A percentile compares a stretch with the other conserved stretches of the same genome.
These are phyloP conservation scores for Alternaria conjuncta DNA, from an alignment of 2,329 filamentous ascomycete genomes.

Conservation along the genomic window DNA sequence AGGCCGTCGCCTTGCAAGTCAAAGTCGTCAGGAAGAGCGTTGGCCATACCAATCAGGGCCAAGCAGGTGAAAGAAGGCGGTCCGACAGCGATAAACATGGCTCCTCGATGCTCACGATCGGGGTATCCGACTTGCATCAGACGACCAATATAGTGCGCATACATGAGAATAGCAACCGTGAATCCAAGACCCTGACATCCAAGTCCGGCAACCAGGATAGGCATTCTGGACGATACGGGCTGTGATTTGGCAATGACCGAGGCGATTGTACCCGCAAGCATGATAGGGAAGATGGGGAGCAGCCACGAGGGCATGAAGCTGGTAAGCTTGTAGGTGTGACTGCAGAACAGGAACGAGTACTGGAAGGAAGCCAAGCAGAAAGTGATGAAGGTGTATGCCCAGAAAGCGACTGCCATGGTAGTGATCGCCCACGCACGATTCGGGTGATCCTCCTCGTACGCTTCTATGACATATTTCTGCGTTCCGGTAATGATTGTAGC, in stretches of 20 bases:
- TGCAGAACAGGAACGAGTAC: constrained; percentile 71
- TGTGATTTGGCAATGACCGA: constrained; percentile 69
- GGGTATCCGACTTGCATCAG: constrained; percentile 73
- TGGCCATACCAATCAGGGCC: constrained; percentile 72
- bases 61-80: constrained; percentile 75
- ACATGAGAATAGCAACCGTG: constrained; percentile 73
- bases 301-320: constrained; percentile 79
- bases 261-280: constrained; percentile 75
- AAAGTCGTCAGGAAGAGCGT: constrained; percentile 57
- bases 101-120: constrained; percentile 67
- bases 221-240: constrained; percentile 61
- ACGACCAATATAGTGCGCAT: constrained; percentile 72
- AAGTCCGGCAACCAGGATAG: constrained; percentile 70
- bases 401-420: constrained; percentile 51
- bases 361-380: constrained; percentile 51
- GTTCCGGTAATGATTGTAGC: constrained; percentile 53
- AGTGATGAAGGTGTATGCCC: constrained; percentile 52
- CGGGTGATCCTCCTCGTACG: constrained; percentile 44
- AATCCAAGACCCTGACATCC: constrained; percentile 75
- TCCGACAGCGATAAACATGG: constrained; percentile 78
- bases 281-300: constrained; percentile 75
- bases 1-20: constrained; percentile 55
- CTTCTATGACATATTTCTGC: constrained; percentile 45
- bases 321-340: constrained; percentile 64
- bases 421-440: constrained; percentile 52